phyloP scores from a whole-genome alignment of 495 filamentous ascomycete species.

The Achaetomiella virescens region DNA sequence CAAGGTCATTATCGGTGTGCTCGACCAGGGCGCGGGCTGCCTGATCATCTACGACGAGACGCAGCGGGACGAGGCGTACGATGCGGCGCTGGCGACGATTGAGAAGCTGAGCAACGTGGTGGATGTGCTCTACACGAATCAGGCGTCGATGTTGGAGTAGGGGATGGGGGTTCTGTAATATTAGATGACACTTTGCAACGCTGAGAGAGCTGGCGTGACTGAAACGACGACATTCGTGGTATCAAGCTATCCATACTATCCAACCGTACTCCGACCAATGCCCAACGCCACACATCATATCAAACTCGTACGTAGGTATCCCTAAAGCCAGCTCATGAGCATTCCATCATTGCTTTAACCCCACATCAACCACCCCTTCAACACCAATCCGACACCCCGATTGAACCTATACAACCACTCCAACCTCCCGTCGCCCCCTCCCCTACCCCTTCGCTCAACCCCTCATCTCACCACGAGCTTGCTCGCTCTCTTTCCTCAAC shows the following conservation, averaged over 20 bases:
- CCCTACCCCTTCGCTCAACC: no score
- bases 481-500: no score
- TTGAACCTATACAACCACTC: background rate
- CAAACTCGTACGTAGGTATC: background rate
- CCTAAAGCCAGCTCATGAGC: background rate
- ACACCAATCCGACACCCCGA: background rate
- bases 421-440: background rate
- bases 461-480: no score
- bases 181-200: background rate
- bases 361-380: background rate
- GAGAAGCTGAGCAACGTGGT: constrained; percentile 97
- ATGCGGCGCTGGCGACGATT: constrained; percentile 88
- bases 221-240: constrained; percentile 6
- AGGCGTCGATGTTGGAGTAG: constrained; percentile 88
- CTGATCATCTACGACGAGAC: constrained; percentile 96
- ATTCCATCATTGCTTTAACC: background rate
- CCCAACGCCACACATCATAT: background rate
- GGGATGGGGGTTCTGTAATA: constrained; percentile 1
- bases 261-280: background rate
- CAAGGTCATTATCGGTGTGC: constrained; percentile 93
- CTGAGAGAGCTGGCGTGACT: constrained; percentile 5
- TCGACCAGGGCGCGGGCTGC: constrained; percentile 96
- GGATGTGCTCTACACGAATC: constrained; percentile 94
- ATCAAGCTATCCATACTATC: constrained; percentile 5
- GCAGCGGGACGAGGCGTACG: constrained; percentile 86